Evolutionary conservation across 345 rosid species (phyloP).

Genomic region (Brassica rapa): DNA sequence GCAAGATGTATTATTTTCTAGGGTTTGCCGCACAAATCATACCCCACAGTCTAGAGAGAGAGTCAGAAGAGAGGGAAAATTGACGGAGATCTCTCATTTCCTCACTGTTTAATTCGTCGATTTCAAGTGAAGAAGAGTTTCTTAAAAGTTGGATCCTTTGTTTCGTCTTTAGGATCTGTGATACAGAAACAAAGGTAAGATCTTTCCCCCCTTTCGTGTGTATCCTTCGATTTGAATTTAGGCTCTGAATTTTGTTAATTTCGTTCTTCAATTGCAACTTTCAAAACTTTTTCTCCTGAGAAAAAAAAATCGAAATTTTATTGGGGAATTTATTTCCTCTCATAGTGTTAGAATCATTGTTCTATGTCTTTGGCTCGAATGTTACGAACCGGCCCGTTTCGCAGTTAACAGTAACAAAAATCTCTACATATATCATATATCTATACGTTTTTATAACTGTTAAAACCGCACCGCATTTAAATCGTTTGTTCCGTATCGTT

Average conservation of each 20-base stretch:
- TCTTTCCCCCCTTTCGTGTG: not conserved
- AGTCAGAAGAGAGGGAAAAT: slow-evolving; percentile 20
- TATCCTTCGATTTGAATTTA: slow-evolving; percentile 4
- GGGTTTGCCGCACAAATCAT: slow-evolving; percentile 41
- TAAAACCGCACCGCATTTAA: too few relatives aligned
- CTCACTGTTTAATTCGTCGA: slow-evolving; percentile 26
- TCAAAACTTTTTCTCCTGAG: not conserved
- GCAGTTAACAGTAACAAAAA: not conserved
- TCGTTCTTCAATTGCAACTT: slow-evolving; percentile 7
- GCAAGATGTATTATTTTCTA: slow-evolving; percentile 37
- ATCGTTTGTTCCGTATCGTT: too few relatives aligned
- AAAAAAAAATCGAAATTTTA: not conserved
- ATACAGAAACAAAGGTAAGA: slow-evolving; percentile 19
- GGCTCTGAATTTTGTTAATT: not conserved
- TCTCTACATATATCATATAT: too few relatives aligned
- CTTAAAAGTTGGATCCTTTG: slow-evolving; percentile 18
- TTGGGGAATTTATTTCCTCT: not conserved
- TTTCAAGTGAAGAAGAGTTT: not conserved
- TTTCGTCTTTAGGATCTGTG: slow-evolving; percentile 33
- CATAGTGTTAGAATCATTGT: not conserved
- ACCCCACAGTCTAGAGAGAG: slow-evolving; percentile 26
- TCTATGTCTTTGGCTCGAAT: not conserved
- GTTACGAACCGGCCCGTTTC: too few relatives aligned
- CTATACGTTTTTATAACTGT: too few relatives aligned
- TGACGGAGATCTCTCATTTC: slow-evolving; percentile 13